These are phyloP conservation scores for Hirschioporus abietinus DNA, from an alignment of 768 basidiomycete genomes.

Conservation along the genomic window DNA sequence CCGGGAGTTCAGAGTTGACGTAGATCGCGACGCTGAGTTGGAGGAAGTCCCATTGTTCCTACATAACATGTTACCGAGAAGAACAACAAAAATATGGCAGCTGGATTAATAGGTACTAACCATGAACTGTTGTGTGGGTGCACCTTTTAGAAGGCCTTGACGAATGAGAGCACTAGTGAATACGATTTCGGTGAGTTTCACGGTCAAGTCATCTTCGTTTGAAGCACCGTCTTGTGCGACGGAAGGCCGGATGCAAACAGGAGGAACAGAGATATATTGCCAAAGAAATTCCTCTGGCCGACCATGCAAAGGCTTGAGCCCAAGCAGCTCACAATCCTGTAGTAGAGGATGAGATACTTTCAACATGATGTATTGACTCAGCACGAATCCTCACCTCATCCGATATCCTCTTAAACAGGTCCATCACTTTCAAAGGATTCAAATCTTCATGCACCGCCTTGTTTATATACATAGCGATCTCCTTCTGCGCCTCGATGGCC, in stretches of 20 bases:
- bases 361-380: background rate
- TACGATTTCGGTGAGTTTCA: slow-evolving; percentile 95
- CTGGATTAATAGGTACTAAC: no score
- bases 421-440: slow-evolving; percentile 89
- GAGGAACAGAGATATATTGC: slow-evolving; percentile 98
- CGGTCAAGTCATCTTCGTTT: slow-evolving; percentile 97
- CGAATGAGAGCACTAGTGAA: slow-evolving; percentile 92
- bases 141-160: slow-evolving; percentile 82
- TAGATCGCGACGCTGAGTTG: slow-evolving; percentile 95
- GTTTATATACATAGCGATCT: slow-evolving; percentile 75
- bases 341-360: background rate
- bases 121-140: slow-evolving; percentile 87
- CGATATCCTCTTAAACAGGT: slow-evolving; percentile 87
- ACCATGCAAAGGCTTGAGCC: slow-evolving; percentile 81
- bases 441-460: slow-evolving; percentile 90
- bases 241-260: slow-evolving; percentile 94
- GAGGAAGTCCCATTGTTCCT: slow-evolving; percentile 99
- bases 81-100: slow-evolving; percentile 9
- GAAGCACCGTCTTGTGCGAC: slow-evolving; percentile 97
- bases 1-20: slow-evolving; percentile 95
- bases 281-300: slow-evolving; percentile 97
- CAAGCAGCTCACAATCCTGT: slow-evolving; percentile 92
- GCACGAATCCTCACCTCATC: slow-evolving; percentile 65
- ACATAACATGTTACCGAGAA: no score
- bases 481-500: slow-evolving; percentile 83